These are phyloP conservation scores for Amanita pseudoporphyria DNA, from an alignment of 768 basidiomycete species.

Conservation along the genomic window DNA sequence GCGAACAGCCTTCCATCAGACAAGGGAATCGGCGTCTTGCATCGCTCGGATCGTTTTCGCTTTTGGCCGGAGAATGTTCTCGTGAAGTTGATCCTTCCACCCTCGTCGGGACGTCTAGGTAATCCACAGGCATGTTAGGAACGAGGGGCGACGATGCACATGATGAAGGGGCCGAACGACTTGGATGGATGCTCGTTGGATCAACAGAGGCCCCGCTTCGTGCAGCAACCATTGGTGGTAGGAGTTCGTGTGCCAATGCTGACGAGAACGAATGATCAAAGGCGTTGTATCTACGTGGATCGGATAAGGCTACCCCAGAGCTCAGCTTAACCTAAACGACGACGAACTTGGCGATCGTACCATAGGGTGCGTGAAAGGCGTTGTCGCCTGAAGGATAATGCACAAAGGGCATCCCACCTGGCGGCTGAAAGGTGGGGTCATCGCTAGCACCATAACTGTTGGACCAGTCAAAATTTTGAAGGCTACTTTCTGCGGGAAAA, in stretches of 20 bases:
- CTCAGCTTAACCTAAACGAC: neutral
- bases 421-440: neutral
- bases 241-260: conserved; percentile 1
- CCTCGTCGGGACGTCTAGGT: neutral
- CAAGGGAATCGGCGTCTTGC: conserved; percentile 37
- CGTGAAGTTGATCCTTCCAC: conserved; percentile 15
- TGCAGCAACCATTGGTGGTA: neutral
- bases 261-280: conserved; percentile 6
- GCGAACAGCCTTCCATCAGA: conserved; percentile 33
- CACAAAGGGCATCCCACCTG: neutral
- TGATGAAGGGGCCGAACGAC: conserved; percentile 11
- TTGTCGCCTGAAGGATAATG: neutral
- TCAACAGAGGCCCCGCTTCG: neutral
- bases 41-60: conserved; percentile 23
- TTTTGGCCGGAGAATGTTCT: conserved; percentile 22
- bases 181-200: conserved; percentile 6
- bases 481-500: neutral
- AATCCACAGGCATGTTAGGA: conserved; percentile 1
- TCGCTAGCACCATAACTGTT: neutral
- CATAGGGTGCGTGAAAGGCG: neutral
- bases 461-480: neutral
- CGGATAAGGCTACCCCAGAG: neutral
- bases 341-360: neutral
- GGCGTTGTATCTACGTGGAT: neutral
- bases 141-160: conserved; percentile 9